Base-by-base conservation (phyloP, 2,329 filamentous ascomycete species). In the Huntiella savannae region DNA sequence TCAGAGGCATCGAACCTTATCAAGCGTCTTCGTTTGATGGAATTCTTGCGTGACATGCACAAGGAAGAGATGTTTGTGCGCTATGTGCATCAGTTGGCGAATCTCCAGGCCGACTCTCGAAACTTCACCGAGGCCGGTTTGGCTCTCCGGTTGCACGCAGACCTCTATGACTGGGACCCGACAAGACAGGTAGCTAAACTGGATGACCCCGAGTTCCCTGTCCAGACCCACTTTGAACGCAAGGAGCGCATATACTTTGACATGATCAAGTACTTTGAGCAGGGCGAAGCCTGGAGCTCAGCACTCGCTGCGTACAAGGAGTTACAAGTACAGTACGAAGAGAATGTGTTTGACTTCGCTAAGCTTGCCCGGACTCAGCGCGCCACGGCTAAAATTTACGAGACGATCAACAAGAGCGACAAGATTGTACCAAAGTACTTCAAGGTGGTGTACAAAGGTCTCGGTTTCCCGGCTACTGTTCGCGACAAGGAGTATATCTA, bases 31-130 rank as follows among this genome's bases (percentile, higher is more conserved):
- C 77, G 84, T 47, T 67, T 96, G 19, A 95, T 96, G 87, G 85
- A 95, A 54, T 96, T 95, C 62, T 71, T 96, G 54, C 82, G 86
- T 53, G 86, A 95, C 57, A 93, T 95, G 80, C 83, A 92, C 54
- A 93, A 93, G 57, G 86, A 94, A 59, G 87, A 95, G 56, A 94
- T 95, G 48, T 96, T 94, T 60, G 82, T 94, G 52, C 80, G 86
- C 53, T 95, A 96, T 56, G 87, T 96, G 11, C 88, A 96, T 58
- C 86, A 95, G 60, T 70, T 96, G 15, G 83, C 86, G 2, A 67
- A 76, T 35, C 67, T 91, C 10, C 88, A 96, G 59, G 71, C 73
- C 6, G 73, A 79, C 36, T 73, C 81, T 3, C 71, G 80, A 49
- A 91, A 94, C 55, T 75, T 79, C 52, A 82, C 85, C 0, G 87